These are phyloP conservation scores for Xanthoconium stramineum DNA, from an alignment of 768 basidiomycete species.

Conservation along the genomic window DNA sequence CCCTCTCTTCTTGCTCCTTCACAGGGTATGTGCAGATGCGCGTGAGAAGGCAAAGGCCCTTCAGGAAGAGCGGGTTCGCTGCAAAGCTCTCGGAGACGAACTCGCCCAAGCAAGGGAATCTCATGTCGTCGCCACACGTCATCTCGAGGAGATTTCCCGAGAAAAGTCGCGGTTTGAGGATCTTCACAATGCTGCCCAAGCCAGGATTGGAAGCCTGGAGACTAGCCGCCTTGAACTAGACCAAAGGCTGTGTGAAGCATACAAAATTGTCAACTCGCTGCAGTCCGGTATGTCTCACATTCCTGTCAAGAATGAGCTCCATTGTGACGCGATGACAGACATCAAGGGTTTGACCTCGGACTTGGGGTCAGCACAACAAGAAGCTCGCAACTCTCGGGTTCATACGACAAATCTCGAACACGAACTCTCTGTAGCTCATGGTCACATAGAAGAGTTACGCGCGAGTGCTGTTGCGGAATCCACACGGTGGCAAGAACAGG, in stretches of 20 bases:
- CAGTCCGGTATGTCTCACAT: constrained; percentile 23
- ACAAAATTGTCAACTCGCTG: constrained; percentile 11
- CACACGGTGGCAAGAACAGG: constrained; percentile 27
- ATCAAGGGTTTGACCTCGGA: constrained; percentile 18
- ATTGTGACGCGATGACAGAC: constrained; percentile 25
- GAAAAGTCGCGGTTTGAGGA: constrained; percentile 26
- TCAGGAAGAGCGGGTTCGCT: constrained; percentile 18
- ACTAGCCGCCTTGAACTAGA: constrained; percentile 8
- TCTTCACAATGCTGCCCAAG: constrained; percentile 6
- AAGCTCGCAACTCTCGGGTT: constrained; percentile 6
- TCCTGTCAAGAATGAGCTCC: constrained; percentile 20
- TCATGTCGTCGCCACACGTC: constrained; percentile 7
- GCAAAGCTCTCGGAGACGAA: constrained; percentile 18
- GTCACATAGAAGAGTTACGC: constrained; percentile 19
- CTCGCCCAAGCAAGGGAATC: constrained; percentile 20
- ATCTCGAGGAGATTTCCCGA: constrained; percentile 16
- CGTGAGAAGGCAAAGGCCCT: constrained; percentile 12
- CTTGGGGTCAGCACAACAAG: constrained; percentile 14
- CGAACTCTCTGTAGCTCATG: constrained; percentile 19
- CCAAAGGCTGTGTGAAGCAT: constrained; percentile 8
- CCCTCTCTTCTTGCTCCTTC: neutral
- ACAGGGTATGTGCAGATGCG: constrained; percentile 14
- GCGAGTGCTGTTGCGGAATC: constrained; percentile 11
- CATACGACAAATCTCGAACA: constrained; percentile 17
- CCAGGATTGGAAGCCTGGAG: constrained; percentile 18